Base-by-base conservation (phyloP, 225 moss, liverwort and hornwort species). In the Polytrichum formosum region DNA sequence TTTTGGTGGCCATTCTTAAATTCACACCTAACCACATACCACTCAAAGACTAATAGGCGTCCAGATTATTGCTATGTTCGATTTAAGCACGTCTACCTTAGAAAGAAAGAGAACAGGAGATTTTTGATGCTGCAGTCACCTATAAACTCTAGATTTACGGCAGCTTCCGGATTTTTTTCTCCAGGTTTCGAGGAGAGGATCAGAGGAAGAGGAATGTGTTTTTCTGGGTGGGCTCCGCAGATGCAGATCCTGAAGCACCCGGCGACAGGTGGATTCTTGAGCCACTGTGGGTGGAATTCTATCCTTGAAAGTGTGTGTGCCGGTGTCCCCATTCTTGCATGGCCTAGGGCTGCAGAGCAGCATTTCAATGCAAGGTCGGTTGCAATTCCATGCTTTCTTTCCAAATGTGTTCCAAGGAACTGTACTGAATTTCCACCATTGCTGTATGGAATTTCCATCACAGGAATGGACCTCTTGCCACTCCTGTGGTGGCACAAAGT, bases 221-320 rank as follows among this genome's bases (percentile, higher is more conserved):
- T 67, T 46, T 58, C 26, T 16, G 74, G 84, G 6, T 88, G 78
- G 78, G 71, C 59, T 7, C 53, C 66, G 0, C 82, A 84, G 30
- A 26, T 1, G 29, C 67, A 17, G 30, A 77, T 88, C 23, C 20
- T 85, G 55, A 66, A 67, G 29, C 84, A 88, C 61, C 59, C 30
- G 2, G 70, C 76, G 3, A 63, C 54, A 1, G 75, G 82, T 31
- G 82, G 77, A 0, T 88, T 88, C 59, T 5, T 77, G 18, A 72
- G 19, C 6, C 77, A 80, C 25, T 82, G 82, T 7, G 72, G 80
- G 33, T 88, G 88, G 85, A 88, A 78, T 68, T 88, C 80, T 37
- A 61, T 65, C 18, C 37, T 82, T 7, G 77, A 84, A 54, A 79
- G 75, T 28, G 26, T 77, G 6, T 65, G 26, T 17, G 35, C 31